Conservation (phyloP, 2,329 filamentous ascomycete species). For the Massarina eburnea region DNA sequence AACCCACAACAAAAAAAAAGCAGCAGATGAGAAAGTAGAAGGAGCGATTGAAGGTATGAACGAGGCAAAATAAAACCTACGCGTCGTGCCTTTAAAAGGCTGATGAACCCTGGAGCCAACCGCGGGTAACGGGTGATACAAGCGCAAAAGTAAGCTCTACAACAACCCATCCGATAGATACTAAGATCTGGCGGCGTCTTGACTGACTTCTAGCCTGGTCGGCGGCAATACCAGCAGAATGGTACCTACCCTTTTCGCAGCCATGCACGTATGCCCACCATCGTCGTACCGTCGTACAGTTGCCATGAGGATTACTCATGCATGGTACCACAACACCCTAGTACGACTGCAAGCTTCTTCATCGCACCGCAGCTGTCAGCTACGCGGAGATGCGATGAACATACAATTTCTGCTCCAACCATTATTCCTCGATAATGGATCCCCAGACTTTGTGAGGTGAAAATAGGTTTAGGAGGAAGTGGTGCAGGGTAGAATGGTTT, state of each 20-base stretch:
- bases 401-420: no score
- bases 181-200: background rate
- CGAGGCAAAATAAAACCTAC: no score
- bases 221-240: background rate
- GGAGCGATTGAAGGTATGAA: no score
- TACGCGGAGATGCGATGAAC: no score
- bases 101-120: no score
- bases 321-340: background rate
- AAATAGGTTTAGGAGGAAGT: no score
- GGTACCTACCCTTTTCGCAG: background rate
- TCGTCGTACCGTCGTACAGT: background rate
- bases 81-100: background rate
- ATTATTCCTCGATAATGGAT: no score
- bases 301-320: background rate
- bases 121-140: background rate
- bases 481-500: no score
- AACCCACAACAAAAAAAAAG: background rate
- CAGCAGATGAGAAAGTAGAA: background rate
- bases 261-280: background rate
- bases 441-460: no score
- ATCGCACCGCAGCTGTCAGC: no score
- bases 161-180: background rate
- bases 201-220: background rate
- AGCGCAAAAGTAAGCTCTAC: background rate
- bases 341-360: background rate